Evolutionary conservation across 1,139 yeast genomes (phyloP).

Genomic region (Yamadazyma conglobata): DNA sequence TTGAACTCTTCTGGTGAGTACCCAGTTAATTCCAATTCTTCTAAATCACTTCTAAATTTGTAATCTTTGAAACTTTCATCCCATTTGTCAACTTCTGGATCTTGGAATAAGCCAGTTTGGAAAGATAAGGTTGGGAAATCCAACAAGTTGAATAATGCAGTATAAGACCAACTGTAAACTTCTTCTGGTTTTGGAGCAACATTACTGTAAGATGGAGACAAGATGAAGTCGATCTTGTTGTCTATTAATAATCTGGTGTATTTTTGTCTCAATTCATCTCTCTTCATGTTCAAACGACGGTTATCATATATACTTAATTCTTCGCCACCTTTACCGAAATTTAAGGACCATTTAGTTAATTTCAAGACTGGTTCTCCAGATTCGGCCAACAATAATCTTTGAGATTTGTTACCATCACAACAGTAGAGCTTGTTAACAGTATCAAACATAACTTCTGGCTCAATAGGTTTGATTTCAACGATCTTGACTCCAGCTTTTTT

Average conservation of each 20-base stretch:
- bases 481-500: slow-evolving; percentile 30
- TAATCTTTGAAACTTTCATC: slow-evolving; percentile 26
- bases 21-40: slow-evolving; percentile 35
- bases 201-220: slow-evolving; percentile 67
- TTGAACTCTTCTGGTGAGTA: slow-evolving; percentile 31
- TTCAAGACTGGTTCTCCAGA: slow-evolving; percentile 67
- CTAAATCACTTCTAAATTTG: slow-evolving; percentile 40
- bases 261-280: slow-evolving; percentile 55
- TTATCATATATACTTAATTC: slow-evolving; percentile 41
- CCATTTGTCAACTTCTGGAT: slow-evolving; percentile 44
- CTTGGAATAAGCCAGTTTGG: slow-evolving; percentile 62
- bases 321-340: slow-evolving; percentile 55
- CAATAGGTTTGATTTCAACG: slow-evolving; percentile 50
- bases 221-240: slow-evolving; percentile 61
- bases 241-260: slow-evolving; percentile 50
- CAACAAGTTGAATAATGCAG: slow-evolving; percentile 61
- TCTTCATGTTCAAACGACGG: slow-evolving; percentile 43
- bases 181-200: slow-evolving; percentile 69
- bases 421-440: slow-evolving; percentile 48
- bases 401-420: slow-evolving; percentile 60
- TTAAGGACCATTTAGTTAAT: slow-evolving; percentile 57
- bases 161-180: slow-evolving; percentile 74
- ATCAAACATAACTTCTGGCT: slow-evolving; percentile 48
- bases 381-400: slow-evolving; percentile 45
- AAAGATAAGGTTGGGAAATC: slow-evolving; percentile 60